Evolutionary conservation across 768 basidiomycete species (phyloP).

Genomic region (Tricholoma sp.): DNA sequence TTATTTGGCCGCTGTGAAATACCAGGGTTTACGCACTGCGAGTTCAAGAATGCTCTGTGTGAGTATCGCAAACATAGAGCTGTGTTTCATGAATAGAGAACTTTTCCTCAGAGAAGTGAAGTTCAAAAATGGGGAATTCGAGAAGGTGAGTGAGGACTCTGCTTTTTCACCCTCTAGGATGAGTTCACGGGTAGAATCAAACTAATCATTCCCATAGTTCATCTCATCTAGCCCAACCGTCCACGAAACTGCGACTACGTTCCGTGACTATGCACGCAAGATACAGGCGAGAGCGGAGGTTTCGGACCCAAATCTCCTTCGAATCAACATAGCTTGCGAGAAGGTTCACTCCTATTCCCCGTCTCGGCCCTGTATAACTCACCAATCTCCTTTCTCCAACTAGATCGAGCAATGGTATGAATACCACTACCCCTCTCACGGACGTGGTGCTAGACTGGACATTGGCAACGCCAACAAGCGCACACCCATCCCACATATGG

Average conservation of each 20-base stretch:
- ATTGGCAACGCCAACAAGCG: background rate
- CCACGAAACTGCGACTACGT: background rate
- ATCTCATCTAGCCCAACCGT: background rate
- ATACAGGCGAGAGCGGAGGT: background rate
- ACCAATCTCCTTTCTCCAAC: no score
- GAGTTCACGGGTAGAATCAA: background rate
- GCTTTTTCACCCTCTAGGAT: background rate
- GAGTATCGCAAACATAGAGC: constrained; percentile 89
- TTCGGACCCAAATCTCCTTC: background rate
- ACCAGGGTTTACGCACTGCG: constrained; percentile 92
- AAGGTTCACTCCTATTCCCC: background rate
- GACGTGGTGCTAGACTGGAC: no score
- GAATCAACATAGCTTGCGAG: background rate
- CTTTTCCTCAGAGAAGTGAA: constrained; percentile 90
- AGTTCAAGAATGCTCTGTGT: constrained; percentile 91
- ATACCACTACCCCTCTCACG: background rate
- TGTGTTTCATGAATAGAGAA: constrained; percentile 89
- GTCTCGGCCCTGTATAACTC: background rate
- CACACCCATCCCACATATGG: background rate
- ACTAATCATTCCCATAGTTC: background rate
- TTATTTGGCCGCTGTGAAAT: constrained; percentile 80
- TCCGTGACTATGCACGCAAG: background rate
- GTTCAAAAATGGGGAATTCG: constrained; percentile 89
- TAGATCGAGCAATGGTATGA: background rate
- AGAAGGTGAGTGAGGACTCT: constrained; percentile 44